phyloP scores from a whole-genome alignment of 2,329 filamentous ascomycete species.

The Mariannaea sp. region DNA sequence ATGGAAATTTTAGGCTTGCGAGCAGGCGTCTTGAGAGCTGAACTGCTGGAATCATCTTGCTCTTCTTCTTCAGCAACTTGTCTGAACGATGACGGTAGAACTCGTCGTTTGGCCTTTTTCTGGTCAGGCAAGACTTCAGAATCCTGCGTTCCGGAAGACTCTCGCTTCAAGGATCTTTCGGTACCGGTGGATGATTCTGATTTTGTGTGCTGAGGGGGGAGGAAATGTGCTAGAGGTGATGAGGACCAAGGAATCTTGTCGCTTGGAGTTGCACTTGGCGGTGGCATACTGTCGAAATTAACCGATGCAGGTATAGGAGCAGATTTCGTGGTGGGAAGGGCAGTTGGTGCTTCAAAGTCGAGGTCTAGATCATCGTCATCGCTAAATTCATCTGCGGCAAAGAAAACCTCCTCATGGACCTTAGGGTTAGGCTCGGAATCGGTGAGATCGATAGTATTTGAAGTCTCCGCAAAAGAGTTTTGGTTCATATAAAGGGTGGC shows the following conservation, averaged over 20 bases:
- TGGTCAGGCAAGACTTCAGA: slow-evolving; percentile 29
- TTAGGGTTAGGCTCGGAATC: slow-evolving; percentile 37
- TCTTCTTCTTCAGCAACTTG: slow-evolving; percentile 41
- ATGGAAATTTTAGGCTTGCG: slow-evolving; percentile 34
- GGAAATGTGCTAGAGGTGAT: slow-evolving; percentile 58
- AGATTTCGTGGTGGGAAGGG: slow-evolving; percentile 48
- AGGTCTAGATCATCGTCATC: slow-evolving; percentile 79
- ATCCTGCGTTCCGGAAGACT: slow-evolving; percentile 43
- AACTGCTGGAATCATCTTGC: slow-evolving; percentile 41
- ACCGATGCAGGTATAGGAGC: slow-evolving; percentile 25
- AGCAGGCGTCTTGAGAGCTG: slow-evolving; percentile 32
- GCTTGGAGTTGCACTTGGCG: slow-evolving; percentile 37
- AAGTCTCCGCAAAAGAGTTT: slow-evolving; percentile 51
- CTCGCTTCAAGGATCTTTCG: slow-evolving; percentile 48
- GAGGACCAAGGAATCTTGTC: slow-evolving; percentile 72
- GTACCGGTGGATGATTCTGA: slow-evolving; percentile 27
- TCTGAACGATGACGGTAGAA: slow-evolving; percentile 59
- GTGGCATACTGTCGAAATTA: slow-evolving; percentile 35
- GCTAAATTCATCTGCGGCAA: slow-evolving; percentile 84
- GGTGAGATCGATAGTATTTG: slow-evolving; percentile 44
- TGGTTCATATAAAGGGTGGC: slow-evolving; percentile 51
- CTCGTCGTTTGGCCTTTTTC: slow-evolving; percentile 63
- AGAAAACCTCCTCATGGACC: slow-evolving; percentile 53
- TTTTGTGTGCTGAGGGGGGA: slow-evolving; percentile 41
- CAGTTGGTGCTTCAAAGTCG: slow-evolving; percentile 65